Conservation (phyloP, 768 basidiomycete genomes). For the Trametes cingulata region DNA sequence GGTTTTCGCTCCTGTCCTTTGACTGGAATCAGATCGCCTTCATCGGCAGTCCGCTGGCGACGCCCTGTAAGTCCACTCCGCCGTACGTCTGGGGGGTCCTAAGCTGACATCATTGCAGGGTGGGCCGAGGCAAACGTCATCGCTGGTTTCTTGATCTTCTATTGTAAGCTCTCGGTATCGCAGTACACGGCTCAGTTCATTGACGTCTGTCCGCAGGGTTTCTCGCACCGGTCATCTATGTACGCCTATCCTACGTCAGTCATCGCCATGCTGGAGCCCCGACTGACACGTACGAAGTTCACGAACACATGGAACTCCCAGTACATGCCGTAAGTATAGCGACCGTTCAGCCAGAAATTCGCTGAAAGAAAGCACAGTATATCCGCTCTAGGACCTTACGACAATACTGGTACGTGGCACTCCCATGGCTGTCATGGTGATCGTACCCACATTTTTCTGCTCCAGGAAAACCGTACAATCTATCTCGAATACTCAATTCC, state of each 20-base stretch:
- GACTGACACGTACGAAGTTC: conserved; percentile 6
- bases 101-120: conserved; percentile 33
- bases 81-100: neutral
- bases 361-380: neutral
- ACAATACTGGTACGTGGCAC: conserved; percentile 36
- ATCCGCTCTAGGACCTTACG: conserved; percentile 32
- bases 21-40: conserved; percentile 80
- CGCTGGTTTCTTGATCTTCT: conserved; percentile 46
- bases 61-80: conserved; percentile 3
- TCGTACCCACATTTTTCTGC: neutral
- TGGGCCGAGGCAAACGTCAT: conserved; percentile 74
- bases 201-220: conserved; percentile 33
- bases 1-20: conserved; percentile 69
- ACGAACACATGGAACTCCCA: conserved; percentile 57
- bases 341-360: neutral
- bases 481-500: conserved; percentile 38
- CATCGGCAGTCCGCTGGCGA: conserved; percentile 59
- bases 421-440: neutral
- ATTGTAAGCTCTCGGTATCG: conserved; percentile 33
- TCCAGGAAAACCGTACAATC: conserved; percentile 38
- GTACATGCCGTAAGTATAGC: conserved; percentile 53
- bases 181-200: neutral
- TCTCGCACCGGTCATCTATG: conserved; percentile 41
- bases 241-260: conserved; percentile 51
- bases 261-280: neutral